Evolutionary conservation across 345 rosid species (phyloP).

Genomic region (Aquilaria yunnanensis): DNA sequence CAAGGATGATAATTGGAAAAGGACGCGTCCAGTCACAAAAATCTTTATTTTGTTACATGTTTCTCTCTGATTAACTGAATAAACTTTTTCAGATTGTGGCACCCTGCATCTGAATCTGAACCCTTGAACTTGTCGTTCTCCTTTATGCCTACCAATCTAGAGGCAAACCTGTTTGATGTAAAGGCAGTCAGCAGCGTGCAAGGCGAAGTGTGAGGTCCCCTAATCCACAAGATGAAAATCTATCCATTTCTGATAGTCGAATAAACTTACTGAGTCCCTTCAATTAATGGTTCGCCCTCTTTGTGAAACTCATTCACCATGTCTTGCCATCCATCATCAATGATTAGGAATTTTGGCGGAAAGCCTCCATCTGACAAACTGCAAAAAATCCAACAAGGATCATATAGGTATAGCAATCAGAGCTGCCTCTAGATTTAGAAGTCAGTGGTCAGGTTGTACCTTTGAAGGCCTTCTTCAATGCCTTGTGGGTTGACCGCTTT

Average conservation of each 20-base stretch:
- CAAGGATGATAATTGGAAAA: neutral
- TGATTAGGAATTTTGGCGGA: constrained; percentile 47
- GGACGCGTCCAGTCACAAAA: neutral
- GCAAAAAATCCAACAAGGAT: constrained; percentile 4
- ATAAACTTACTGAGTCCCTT: constrained; percentile 36
- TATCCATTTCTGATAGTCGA: too few species aligned
- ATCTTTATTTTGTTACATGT: constrained; percentile 32
- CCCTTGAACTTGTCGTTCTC: constrained; percentile 48
- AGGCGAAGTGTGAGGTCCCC: neutral
- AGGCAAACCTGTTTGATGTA: constrained; percentile 37
- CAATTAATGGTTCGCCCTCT: constrained; percentile 27
- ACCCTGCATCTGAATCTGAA: constrained; percentile 18
- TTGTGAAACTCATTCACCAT: constrained; percentile 30
- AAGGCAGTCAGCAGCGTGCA: constrained; percentile 8
- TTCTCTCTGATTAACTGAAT: constrained; percentile 26
- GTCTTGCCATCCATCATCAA: constrained; percentile 76
- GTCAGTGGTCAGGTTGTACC: constrained; percentile 22
- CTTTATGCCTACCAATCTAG: constrained; percentile 40
- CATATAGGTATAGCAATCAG: neutral
- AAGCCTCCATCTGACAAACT: constrained; percentile 50
- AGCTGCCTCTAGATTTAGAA: neutral
- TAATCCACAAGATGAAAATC: neutral
- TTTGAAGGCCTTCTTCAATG: constrained; percentile 48
- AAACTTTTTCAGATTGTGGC: constrained; percentile 29
- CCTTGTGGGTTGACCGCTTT: constrained; percentile 41